A percentile compares a stretch with the other conserved stretches of the same genome.
Evolutionary conservation across 2,329 filamentous ascomycete species (phyloP).

Genomic region (Ascochyta rabiei): DNA sequence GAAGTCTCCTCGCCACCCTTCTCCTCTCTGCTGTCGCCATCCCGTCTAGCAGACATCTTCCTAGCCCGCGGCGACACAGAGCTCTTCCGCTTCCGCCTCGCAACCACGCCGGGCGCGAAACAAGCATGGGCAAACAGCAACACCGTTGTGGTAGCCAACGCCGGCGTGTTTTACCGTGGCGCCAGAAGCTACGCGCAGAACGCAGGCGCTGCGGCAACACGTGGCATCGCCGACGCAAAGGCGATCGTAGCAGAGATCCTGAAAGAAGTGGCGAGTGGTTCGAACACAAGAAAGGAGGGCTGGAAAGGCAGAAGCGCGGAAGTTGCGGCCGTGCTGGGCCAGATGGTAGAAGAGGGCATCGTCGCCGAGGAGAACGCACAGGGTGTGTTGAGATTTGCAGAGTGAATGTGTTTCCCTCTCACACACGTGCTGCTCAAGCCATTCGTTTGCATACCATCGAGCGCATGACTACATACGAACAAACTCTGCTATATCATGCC

Average conservation of each 20-base stretch:
- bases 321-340: slow-evolving; percentile 53
- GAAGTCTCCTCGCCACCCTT: slow-evolving; percentile 28
- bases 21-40: slow-evolving; percentile 24
- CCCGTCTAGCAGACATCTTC: slow-evolving; percentile 40
- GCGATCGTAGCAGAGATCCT: slow-evolving; percentile 57
- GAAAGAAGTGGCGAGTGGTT: slow-evolving; percentile 44
- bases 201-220: slow-evolving; percentile 45
- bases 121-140: slow-evolving; percentile 41
- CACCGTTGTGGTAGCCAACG: slow-evolving; percentile 42
- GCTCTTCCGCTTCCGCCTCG: slow-evolving; percentile 43
- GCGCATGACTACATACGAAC: background rate
- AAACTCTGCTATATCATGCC: background rate
- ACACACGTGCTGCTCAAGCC: background rate
- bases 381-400: slow-evolving; percentile 19
- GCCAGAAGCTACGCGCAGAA: slow-evolving; percentile 42
- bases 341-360: slow-evolving; percentile 61
- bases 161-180: slow-evolving; percentile 49
- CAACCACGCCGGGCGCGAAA: slow-evolving; percentile 28
- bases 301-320: slow-evolving; percentile 50
- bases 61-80: slow-evolving; percentile 43
- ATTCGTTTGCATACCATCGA: background rate
- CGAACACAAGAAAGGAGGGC: slow-evolving; percentile 46
- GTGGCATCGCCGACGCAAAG: slow-evolving; percentile 54
- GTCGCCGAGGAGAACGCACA: slow-evolving; percentile 42
- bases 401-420: background rate